Percentiles rank a stretch among this genome's conserved stretches.
These are phyloP conservation scores for Ustilago trichophora DNA, from an alignment of 1,284 basidiomycete species.

Conservation along the genomic window DNA sequence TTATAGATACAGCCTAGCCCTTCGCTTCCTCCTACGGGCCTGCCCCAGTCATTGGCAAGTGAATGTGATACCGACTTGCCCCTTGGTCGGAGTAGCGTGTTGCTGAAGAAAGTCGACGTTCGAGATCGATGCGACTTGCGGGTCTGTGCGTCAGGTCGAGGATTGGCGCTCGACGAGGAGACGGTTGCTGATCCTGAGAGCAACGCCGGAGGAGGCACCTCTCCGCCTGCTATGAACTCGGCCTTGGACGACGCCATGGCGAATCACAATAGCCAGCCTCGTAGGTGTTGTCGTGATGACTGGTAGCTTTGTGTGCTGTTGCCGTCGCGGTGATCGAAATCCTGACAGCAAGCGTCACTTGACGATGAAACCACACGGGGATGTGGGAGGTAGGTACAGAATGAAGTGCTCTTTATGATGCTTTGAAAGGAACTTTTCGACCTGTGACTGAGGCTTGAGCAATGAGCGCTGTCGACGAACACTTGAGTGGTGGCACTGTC, in stretches of 20 bases:
- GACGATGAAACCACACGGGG: no score
- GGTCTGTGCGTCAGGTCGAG: slow-evolving; percentile 9
- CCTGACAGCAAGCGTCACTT: no score
- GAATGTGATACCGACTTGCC: slow-evolving; percentile 17
- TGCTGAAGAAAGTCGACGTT: slow-evolving; percentile 24
- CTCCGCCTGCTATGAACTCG: slow-evolving; percentile 11
- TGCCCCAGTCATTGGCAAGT: slow-evolving; percentile 23
- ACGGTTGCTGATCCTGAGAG: background rate
- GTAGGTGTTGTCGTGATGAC: no score
- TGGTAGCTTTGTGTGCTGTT: no score
- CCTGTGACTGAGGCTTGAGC: no score
- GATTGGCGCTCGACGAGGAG: background rate
- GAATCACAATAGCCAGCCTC: no score
- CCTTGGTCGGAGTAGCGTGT: slow-evolving; percentile 13
- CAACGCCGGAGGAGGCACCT: slow-evolving; percentile 9
- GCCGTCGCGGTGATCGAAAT: no score
- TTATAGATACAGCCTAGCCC: slow-evolving; percentile 37
- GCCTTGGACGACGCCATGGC: slow-evolving; percentile 25
- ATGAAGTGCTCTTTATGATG: no score
- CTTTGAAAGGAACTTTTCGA: no score
- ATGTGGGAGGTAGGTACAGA: no score
- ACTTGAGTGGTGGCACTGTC: no score
- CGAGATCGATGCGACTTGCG: slow-evolving; percentile 23
- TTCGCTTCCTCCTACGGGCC: slow-evolving; percentile 46
- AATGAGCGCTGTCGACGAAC: no score